Evolutionary conservation across 1,284 basidiomycete genomes (phyloP).

Genomic region (Ganoderma lucidum): DNA sequence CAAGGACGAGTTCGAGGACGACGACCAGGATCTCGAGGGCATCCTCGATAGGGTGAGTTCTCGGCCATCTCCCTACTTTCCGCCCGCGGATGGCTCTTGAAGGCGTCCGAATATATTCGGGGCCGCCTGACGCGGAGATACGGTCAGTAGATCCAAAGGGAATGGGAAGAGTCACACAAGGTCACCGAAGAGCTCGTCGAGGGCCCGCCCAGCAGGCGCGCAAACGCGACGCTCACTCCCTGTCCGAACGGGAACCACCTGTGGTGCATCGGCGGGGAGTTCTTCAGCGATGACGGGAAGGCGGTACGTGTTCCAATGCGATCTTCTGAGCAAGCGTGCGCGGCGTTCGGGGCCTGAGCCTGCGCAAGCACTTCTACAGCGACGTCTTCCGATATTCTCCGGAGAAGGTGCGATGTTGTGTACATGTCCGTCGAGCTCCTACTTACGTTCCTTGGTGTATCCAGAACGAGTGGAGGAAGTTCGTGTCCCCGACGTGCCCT

Average conservation of each 20-base stretch:
- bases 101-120: neutral
- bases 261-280: slow-evolving; percentile 87
- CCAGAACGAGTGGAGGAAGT: slow-evolving; percentile 87
- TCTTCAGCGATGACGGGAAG: slow-evolving; percentile 83
- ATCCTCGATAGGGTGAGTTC: slow-evolving; percentile 76
- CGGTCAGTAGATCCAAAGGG: slow-evolving; percentile 69
- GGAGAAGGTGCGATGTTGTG: slow-evolving; percentile 62
- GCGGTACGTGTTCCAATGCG: slow-evolving; percentile 59
- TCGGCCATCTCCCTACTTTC: slow-evolving; percentile 15
- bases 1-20: slow-evolving; percentile 56
- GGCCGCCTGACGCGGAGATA: neutral
- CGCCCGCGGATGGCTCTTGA: neutral
- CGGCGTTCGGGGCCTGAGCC: neutral
- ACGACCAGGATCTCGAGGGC: slow-evolving; percentile 82
- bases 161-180: slow-evolving; percentile 78
- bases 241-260: slow-evolving; percentile 83
- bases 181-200: slow-evolving; percentile 81
- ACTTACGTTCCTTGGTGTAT: neutral
- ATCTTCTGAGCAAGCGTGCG: neutral
- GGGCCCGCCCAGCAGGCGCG: slow-evolving; percentile 81
- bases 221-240: slow-evolving; percentile 81
- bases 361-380: slow-evolving; percentile 77
- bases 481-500: slow-evolving; percentile 83
- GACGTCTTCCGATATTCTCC: slow-evolving; percentile 86
- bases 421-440: neutral